Percentiles rank a stretch among this genome's conserved stretches.
These are phyloP conservation scores for Zopfochytrium polystomum DNA, from an alignment of 371 early-diverging fungal genomes.

Conservation along the genomic window DNA sequence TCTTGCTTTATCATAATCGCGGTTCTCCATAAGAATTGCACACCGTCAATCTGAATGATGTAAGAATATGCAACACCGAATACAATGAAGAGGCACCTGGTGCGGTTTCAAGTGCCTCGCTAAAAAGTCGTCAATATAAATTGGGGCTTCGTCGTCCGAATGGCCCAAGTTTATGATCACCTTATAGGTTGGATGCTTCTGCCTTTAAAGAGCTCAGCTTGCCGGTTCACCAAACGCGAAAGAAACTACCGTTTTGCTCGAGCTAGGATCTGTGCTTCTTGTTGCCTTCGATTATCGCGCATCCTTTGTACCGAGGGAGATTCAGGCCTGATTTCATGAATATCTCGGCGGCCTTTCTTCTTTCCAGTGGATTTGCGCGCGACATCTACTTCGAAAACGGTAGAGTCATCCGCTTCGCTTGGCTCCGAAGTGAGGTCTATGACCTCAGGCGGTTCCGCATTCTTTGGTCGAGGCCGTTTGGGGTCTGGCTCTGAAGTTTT, in stretches of 20 bases:
- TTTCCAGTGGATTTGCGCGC: too few relatives aligned
- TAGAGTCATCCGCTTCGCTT: too few relatives aligned
- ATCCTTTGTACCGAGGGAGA: too few relatives aligned
- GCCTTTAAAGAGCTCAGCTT: neutral
- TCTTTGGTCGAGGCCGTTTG: too few relatives aligned
- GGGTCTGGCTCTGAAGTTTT: too few relatives aligned
- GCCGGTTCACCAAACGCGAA: neutral
- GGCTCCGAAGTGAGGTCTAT: too few relatives aligned
- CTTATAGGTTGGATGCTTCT: slow-evolving; percentile 11
- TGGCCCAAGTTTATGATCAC: slow-evolving; percentile 57
- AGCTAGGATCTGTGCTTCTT: neutral
- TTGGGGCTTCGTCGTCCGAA: slow-evolving; percentile 45
- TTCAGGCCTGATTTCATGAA: slow-evolving; percentile 21
- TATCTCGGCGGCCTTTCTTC: slow-evolving; percentile 20
- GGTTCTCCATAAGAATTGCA: slow-evolving; percentile 77
- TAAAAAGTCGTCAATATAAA: slow-evolving; percentile 54
- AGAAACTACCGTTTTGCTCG: slow-evolving; percentile 11
- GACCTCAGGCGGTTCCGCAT: too few relatives aligned
- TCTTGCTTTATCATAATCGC: slow-evolving; percentile 57
- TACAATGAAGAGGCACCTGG: slow-evolving; percentile 39
- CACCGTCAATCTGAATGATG: slow-evolving; percentile 61
- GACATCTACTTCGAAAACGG: too few relatives aligned
- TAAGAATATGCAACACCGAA: neutral
- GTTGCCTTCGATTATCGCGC: neutral
- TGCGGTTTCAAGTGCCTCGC: slow-evolving; percentile 57